Conservation (phyloP, 805 yeast genomes). For the Sugiyamaella smithiae region DNA sequence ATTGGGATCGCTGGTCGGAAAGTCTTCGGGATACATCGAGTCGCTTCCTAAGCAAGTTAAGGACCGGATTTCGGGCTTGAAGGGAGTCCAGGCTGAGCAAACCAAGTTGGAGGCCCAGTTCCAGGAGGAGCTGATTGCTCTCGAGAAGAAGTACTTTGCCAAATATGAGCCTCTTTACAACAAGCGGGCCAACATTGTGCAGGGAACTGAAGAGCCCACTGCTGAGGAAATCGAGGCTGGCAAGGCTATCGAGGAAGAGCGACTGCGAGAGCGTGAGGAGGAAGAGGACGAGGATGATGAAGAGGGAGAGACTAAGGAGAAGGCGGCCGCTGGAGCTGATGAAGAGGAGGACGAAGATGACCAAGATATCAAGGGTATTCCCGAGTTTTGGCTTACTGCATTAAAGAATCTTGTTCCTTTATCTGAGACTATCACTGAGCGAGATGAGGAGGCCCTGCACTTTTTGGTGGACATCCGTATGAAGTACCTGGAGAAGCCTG, state of each 20-base stretch:
- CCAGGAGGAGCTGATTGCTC: conserved; percentile 80
- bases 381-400: conserved; percentile 96
- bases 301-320: conserved; percentile 35
- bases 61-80: conserved; percentile 75
- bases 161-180: conserved; percentile 74
- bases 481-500: conserved; percentile 77
- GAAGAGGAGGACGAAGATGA: conserved; percentile 46
- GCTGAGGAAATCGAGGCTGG: conserved; percentile 77
- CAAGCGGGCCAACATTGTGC: conserved; percentile 67
- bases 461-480: conserved; percentile 67
- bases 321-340: conserved; percentile 38
- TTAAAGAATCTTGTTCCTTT: conserved; percentile 79
- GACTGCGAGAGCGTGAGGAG: conserved; percentile 45
- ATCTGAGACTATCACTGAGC: conserved; percentile 80
- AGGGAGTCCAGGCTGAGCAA: conserved; percentile 75
- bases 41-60: conserved; percentile 69
- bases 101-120: conserved; percentile 84
- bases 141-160: conserved; percentile 74
- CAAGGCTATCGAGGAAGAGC: conserved; percentile 60
- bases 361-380: conserved; percentile 64
- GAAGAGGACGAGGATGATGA: conserved; percentile 45
- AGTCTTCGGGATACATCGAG: conserved; percentile 81
- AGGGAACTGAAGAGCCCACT: conserved; percentile 75
- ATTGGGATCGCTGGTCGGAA: conserved; percentile 78
- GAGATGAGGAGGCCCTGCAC: conserved; percentile 81